Base-by-base conservation (phyloP, 208 protist genomes). In the Angomonas ambiguus region DNA sequence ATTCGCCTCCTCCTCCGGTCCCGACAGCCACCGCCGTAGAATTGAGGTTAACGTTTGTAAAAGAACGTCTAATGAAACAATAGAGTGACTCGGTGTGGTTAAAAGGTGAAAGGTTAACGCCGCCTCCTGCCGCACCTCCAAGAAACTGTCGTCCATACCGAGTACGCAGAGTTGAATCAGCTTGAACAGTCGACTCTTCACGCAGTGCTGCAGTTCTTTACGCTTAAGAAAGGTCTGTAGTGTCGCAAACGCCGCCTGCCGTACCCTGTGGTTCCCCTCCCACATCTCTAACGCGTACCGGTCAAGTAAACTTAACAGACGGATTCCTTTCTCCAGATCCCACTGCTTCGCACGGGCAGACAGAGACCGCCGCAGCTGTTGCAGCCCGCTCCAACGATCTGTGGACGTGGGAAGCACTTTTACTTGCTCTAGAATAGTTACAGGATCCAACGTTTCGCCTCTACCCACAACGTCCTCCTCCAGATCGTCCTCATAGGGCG, bases 71-170 rank as follows among this genome's bases (percentile, higher is more conserved):
- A 48, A 32, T 2, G 83, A 41, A 6, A 82, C 65, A 16, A 38
- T 28, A 32, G 38, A 16, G 24, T 22, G 27, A n/a, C 35, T 25
- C 11, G 83, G 16, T 4, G 78, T 65, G 1, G 63, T 35, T 13
- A 35, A 16, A 13, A 13, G 10, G n/a, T 77, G 63, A 20, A 92
- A 33, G 30, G 77, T 48, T 22, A 62, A 24, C 6, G 75, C 68
- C 0, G 86, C 83, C 49, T 79, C 78, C 30, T 82, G 65, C 57
- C 80, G 83, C 32, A 93, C 86, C 68, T 91, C 86, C 22, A 77
- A 30, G 64, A 95, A 95, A 1, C 73, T 69, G 64, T 95, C 89
- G 61, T 95, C 89, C 10, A 92, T 56, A n/a, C 86, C 84, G 27
- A 30, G 18, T 20, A 82, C 77, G 38, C 75, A 79, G 20, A 81